Percentiles rank a stretch among this genome's conserved stretches.
Evolutionary conservation across 192 early-diverging fungal species (phyloP).

Genomic region (Rhizophlyctis rosea): DNA sequence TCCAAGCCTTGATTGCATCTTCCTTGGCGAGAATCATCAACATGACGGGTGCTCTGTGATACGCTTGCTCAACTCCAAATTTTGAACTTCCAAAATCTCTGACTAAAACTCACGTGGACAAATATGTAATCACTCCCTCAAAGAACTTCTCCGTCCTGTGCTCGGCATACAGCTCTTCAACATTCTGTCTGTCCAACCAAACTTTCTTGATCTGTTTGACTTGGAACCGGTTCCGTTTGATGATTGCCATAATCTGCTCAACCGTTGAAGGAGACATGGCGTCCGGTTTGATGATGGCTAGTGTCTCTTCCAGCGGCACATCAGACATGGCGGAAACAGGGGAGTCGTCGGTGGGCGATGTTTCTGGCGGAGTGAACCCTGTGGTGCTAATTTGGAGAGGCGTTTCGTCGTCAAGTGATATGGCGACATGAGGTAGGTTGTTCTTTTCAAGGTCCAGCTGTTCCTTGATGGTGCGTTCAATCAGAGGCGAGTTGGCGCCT

Average conservation of each 20-base stretch:
- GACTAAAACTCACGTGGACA: constrained; percentile 43
- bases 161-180: constrained; percentile 53
- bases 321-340: constrained; percentile 10
- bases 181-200: constrained; percentile 48
- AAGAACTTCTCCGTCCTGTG: constrained; percentile 50
- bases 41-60: constrained; percentile 46
- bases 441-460: constrained; percentile 46
- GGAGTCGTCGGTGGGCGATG: constrained; percentile 17
- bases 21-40: constrained; percentile 47
- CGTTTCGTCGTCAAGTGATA: background rate
- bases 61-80: background rate
- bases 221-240: constrained; percentile 47
- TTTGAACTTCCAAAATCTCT: background rate
- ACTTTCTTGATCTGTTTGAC: constrained; percentile 45
- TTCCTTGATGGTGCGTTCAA: constrained; percentile 55
- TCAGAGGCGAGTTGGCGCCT: constrained; percentile 56
- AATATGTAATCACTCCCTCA: constrained; percentile 39
- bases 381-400: background rate
- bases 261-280: constrained; percentile 48
- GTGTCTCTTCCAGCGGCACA: constrained; percentile 38
- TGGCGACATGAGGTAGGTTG: constrained; percentile 33
- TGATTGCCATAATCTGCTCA: constrained; percentile 42
- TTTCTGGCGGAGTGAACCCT: too few species aligned
- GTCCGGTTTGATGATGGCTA: constrained; percentile 65
- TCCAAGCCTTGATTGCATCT: constrained; percentile 47